Percentiles rank a stretch among this genome's conserved stretches.
These are phyloP conservation scores for Chenopodium berlandieri DNA, from an alignment of 148 eudicot species.

Conservation along the genomic window DNA sequence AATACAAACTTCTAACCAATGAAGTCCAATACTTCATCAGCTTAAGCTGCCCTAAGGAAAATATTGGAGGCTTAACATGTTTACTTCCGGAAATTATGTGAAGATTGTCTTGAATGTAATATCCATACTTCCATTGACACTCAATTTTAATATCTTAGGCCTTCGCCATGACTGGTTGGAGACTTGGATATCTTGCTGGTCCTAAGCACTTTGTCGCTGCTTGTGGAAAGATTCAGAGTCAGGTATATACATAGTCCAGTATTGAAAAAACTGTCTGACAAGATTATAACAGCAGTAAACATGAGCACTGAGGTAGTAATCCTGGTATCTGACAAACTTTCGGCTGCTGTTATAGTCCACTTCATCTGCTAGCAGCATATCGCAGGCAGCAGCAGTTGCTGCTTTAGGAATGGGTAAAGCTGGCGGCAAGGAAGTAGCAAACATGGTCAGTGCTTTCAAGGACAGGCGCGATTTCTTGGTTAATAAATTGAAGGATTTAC, in stretches of 20 bases:
- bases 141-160: slow-evolving; percentile 37
- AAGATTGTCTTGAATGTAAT: no score
- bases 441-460: slow-evolving; percentile 80
- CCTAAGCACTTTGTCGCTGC: slow-evolving; percentile 82
- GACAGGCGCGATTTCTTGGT: slow-evolving; percentile 81
- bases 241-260: slow-evolving; percentile 31
- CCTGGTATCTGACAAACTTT: not conserved
- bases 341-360: slow-evolving; percentile 42
- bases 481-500: slow-evolving; percentile 55
- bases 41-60: not conserved
- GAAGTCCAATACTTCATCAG: not conserved
- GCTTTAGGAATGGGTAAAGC: slow-evolving; percentile 82
- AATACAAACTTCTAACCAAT: not conserved
- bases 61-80: not conserved
- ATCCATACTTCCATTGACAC: no score
- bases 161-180: slow-evolving; percentile 96
- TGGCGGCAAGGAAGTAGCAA: slow-evolving; percentile 75
- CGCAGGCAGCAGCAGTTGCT: slow-evolving; percentile 79
- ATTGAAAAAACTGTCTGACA: not conserved
- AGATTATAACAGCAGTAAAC: not conserved
- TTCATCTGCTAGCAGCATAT: slow-evolving; percentile 77
- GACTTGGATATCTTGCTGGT: slow-evolving; percentile 88
- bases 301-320: not conserved
- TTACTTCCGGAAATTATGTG: no score
- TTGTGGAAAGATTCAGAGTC: slow-evolving; percentile 89